These are phyloP conservation scores for Plasmodium yoelii DNA, from an alignment of 169 alveolate genomes.

Conservation along the genomic window DNA sequence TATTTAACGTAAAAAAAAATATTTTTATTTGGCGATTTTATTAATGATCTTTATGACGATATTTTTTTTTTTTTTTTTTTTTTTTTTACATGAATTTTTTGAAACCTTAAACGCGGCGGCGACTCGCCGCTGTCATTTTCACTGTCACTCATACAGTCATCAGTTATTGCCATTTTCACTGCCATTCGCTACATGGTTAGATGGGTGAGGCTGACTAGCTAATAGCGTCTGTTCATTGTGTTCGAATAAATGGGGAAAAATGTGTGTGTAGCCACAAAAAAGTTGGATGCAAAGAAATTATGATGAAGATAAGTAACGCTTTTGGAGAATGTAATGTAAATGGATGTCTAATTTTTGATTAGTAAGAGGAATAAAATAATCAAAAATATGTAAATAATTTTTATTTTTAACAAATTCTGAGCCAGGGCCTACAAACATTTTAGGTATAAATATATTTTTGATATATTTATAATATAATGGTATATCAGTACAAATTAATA, in stretches of 20 bases:
- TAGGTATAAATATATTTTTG: conserved; percentile 82
- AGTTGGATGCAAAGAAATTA: too few relatives aligned
- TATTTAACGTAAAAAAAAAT: not conserved
- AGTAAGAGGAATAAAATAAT: conserved; percentile 83
- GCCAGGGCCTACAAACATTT: conserved; percentile 80
- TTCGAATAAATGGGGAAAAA: too few relatives aligned
- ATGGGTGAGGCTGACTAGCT: too few relatives aligned
- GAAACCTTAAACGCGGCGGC: too few relatives aligned
- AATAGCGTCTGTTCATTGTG: too few relatives aligned
- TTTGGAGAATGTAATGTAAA: conserved; percentile 58
- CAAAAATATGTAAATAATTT: conserved; percentile 82
- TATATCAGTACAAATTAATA: conserved; percentile 84
- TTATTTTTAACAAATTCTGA: conserved; percentile 78
- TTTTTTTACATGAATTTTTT: not conserved
- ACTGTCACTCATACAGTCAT: too few relatives aligned
- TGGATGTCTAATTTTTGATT: conserved; percentile 52
- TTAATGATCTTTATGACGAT: too few relatives aligned
- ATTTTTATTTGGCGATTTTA: too few relatives aligned
- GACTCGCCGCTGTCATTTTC: too few relatives aligned
- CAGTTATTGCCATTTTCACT: too few relatives aligned
- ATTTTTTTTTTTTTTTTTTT: not conserved
- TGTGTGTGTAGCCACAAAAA: too few relatives aligned
- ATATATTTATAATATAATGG: conserved; percentile 79
- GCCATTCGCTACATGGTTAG: too few relatives aligned
- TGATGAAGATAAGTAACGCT: conserved; percentile 30